These are phyloP conservation scores for Alternaria arbusti DNA, from an alignment of 2,329 filamentous ascomycete genomes.

Conservation along the genomic window DNA sequence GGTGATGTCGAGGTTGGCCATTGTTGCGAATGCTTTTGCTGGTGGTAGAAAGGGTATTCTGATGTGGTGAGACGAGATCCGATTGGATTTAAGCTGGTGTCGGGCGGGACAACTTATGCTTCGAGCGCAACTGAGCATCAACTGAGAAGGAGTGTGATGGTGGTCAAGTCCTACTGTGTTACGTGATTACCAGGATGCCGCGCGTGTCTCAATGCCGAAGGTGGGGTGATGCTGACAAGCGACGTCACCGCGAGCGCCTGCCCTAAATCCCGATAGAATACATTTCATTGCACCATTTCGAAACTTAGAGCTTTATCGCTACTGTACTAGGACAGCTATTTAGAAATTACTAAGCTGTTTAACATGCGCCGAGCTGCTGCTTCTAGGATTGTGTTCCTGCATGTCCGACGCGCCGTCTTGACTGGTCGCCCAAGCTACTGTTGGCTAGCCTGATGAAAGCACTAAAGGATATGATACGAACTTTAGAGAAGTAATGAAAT, in stretches of 20 bases:
- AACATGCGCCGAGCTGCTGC: neutral
- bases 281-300: neutral
- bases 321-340: neutral
- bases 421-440: neutral
- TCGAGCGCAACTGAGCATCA: neutral
- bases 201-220: slow-evolving; percentile 6
- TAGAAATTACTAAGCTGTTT: no score
- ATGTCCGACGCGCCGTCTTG: neutral
- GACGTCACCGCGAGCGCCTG: slow-evolving; percentile 4
- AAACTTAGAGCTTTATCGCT: neutral
- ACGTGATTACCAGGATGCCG: neutral
- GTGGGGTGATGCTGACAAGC: slow-evolving; percentile 8
- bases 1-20: slow-evolving; percentile 53
- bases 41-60: neutral
- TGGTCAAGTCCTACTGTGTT: neutral
- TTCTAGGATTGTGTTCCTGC: neutral
- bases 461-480: neutral
- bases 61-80: neutral
- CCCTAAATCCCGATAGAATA: neutral
- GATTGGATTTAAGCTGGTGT: neutral
- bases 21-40: slow-evolving; percentile 18
- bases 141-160: neutral
- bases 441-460: neutral
- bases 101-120: neutral
- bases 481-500: neutral